Base-by-base conservation (phyloP, 140 eudicot species). In the Bidens hawaiensis region DNA sequence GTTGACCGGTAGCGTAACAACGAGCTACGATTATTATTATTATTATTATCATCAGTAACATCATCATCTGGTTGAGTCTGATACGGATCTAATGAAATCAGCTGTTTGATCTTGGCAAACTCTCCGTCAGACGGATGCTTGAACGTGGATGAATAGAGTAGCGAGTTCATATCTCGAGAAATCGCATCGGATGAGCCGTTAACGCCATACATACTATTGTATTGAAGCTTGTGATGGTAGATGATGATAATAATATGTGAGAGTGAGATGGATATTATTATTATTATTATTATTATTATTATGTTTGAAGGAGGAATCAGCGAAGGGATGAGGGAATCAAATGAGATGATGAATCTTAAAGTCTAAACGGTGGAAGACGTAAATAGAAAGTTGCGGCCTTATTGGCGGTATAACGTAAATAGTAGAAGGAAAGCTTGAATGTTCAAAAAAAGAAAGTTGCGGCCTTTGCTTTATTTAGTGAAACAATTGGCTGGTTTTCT, bases 1-100 rank as follows among this genome's bases (percentile, higher is more conserved):
- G 96, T 85, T 9, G 96, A 88, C 1, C 94, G 72, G 52, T 75
- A 77, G 10, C 95, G 68, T 57, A 74, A 46, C n/a, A 90, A 68
- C n/a, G 86, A 63, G 41, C 33, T 48, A 33, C 25, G 76, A 63
- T 56, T 65, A 13, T 42, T 30, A 0, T 2, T 40, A 4, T 24
- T 25, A 11, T 50, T 52, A 36, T n/a, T n/a, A 18, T 24, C 26
- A n/a, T n/a, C n/a, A n/a, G n/a, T n/a, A n/a, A n/a, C n/a, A n/a
- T n/a, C n/a, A n/a, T 60, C 69, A 4, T 60, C 62, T 23, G 28
- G 61, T 6, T 55, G 61, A 4, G 50, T 54, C 8, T 67, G 73
- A 50, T 64, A 48, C 24, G 77, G 73, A 65, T 76, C 82, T 28
- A 67, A 21, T 0, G 82, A 65, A 15, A 76, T 71, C 34, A 76